Evolutionary conservation across 345 rosid species (phyloP).

Genomic region (Lepidium africanum): DNA sequence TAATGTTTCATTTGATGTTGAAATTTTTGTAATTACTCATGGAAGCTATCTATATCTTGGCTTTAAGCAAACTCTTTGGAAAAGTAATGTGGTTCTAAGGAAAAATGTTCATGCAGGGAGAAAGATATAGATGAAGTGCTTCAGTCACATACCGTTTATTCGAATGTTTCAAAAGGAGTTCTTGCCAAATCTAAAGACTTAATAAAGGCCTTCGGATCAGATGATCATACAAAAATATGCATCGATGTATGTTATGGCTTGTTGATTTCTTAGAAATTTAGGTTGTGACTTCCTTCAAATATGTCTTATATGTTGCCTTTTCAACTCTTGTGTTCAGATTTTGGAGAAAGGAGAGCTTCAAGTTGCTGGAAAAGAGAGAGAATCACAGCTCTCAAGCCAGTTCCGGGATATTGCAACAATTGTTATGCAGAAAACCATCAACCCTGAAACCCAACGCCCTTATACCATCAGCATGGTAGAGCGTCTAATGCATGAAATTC

Average conservation of each 20-base stretch:
- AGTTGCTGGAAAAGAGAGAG: slow-evolving; percentile 98
- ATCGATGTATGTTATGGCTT: slow-evolving; percentile 45
- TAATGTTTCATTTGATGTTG: neutral
- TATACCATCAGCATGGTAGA: slow-evolving; percentile 94
- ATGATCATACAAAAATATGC: slow-evolving; percentile 73
- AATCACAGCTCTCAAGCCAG: slow-evolving; percentile 81
- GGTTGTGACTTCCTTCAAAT: neutral
- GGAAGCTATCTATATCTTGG: neutral
- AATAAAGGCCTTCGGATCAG: slow-evolving; percentile 57
- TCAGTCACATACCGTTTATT: slow-evolving; percentile 89
- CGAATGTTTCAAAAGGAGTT: slow-evolving; percentile 88
- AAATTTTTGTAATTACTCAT: neutral
- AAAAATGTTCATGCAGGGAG: slow-evolving; percentile 43
- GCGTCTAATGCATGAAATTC: slow-evolving; percentile 89
- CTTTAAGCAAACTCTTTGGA: neutral
- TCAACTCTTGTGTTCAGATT: slow-evolving; percentile 35
- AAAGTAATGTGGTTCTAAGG: neutral
- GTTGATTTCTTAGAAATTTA: neutral
- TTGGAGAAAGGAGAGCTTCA: slow-evolving; percentile 97
- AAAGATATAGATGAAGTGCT: slow-evolving; percentile 92
- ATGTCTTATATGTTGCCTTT: neutral
- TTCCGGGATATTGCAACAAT: slow-evolving; percentile 92
- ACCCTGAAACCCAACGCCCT: slow-evolving; percentile 89
- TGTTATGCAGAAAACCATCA: slow-evolving; percentile 92
- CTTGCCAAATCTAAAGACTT: slow-evolving; percentile 86